Evolutionary conservation across 306 rosid genomes (phyloP).

Genomic region (Lithocarpus polystachyus): DNA sequence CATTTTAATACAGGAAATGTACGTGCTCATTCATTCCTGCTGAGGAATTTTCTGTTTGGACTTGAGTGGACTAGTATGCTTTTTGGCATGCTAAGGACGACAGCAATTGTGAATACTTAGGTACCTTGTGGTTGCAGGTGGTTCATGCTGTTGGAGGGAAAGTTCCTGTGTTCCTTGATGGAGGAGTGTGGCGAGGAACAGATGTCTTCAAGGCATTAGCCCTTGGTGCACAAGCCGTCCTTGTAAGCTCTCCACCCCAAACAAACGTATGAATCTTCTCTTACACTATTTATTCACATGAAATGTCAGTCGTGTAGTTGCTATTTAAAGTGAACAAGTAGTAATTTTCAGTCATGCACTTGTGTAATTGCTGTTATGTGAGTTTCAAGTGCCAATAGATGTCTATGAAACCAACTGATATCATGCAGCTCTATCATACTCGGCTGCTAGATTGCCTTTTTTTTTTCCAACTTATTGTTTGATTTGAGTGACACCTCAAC

Average conservation of each 20-base stretch:
- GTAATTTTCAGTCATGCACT: neutral
- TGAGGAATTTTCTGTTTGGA: no score
- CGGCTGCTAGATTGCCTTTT: neutral
- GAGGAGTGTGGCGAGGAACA: slow-evolving; percentile 65
- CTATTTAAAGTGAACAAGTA: neutral
- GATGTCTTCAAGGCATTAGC: slow-evolving; percentile 66
- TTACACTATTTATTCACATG: neutral
- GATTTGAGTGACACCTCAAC: neutral
- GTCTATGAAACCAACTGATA: neutral
- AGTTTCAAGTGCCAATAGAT: neutral
- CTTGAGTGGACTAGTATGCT: no score
- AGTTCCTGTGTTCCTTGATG: slow-evolving; percentile 53
- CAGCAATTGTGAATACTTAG: no score
- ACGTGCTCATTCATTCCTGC: no score
- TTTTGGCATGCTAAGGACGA: no score
- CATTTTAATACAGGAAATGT: no score
- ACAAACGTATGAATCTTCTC: neutral
- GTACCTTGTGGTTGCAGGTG: no score
- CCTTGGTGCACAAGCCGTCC: slow-evolving; percentile 64
- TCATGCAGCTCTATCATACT: neutral
- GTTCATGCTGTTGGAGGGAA: slow-evolving; percentile 50
- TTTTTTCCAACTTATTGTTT: neutral
- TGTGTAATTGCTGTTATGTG: neutral
- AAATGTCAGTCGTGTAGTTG: neutral
- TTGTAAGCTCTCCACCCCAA: slow-evolving; percentile 31